Base-by-base conservation (phyloP, 345 rosid genomes). In the Corchorus capsularis region DNA sequence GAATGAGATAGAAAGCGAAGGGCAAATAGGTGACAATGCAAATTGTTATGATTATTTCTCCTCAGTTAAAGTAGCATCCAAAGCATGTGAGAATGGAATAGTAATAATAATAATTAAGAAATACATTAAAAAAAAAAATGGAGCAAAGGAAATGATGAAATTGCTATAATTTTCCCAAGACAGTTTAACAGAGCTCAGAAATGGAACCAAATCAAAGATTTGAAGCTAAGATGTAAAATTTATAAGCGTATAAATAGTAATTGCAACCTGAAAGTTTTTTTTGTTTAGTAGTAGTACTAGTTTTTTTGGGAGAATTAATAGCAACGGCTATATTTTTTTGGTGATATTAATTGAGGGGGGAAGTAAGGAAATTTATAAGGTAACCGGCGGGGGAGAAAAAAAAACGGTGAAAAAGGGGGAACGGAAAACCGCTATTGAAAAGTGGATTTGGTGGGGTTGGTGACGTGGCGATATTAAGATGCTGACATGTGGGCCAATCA, bases 41-140 rank as follows among this genome's bases (percentile, higher is more conserved):
- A 68, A 49, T 43, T 15, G 75, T 37, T 39, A 76, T 79, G 77
- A 64, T 79, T 49, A 68, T 47, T 73, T 77, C 69, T 76, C 67
- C 66, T 71, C 16, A 64, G 67, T 43, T 66, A 76, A 73, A 61
- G 79, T 16, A 59, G 80, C 76, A 73, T 54, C 53, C 27, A 75
- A 64, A 57, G 61, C 39, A 53, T 27, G 62, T 61, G 69, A 61
- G 27, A 73, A 73, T 64, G 62, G 62, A 69, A 74, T 60, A 39
- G 47, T 50, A 37, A 62, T 77, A 72, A 39, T 50, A 46, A 67
- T 77, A 72, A 70, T 47, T 57, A 60, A 47, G 35, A 77, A 79
- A 20, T 70, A 22, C 46, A 17, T 63, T 39, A 35, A 14, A 45
- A 55, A 43, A 47, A 35, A 14, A 45, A 55, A 43, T 59, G 22